phyloP scores from a whole-genome alignment of 2,329 filamentous ascomycete species.

The Calonectria naviculata region DNA sequence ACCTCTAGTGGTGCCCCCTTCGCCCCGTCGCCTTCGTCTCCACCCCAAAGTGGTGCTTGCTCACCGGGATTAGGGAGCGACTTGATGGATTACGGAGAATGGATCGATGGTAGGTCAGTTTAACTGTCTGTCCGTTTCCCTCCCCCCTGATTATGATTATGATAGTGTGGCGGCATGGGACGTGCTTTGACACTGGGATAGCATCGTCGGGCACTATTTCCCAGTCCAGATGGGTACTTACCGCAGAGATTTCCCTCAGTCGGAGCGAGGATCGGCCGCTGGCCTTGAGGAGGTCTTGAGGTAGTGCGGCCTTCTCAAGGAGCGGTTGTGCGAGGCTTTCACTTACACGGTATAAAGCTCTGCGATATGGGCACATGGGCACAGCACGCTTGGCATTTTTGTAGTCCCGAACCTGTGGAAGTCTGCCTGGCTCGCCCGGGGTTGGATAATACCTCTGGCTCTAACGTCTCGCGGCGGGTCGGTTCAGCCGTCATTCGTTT shows the following conservation, averaged over 20 bases:
- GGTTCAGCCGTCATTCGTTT: conserved; percentile 7
- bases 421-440: neutral
- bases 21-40: conserved; percentile 23
- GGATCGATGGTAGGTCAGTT: neutral
- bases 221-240: neutral
- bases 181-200: neutral
- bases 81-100: neutral
- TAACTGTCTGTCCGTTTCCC: neutral
- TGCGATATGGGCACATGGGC: neutral
- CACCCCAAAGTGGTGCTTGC: conserved; percentile 11
- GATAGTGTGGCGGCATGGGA: neutral
- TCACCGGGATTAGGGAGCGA: neutral
- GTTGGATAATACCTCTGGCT: neutral
- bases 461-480: neutral
- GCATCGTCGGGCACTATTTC: neutral
- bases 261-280: conserved; percentile 23
- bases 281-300: too few species aligned
- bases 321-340: neutral
- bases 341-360: conserved; percentile 15
- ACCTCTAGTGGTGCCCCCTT: conserved; percentile 7
- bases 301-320: neutral
- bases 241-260: neutral
- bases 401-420: neutral
- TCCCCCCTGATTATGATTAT: neutral
- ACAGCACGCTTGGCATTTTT: neutral